phyloP scores from a whole-genome alignment of 306 rosid genomes.

The Malus sieversii region DNA sequence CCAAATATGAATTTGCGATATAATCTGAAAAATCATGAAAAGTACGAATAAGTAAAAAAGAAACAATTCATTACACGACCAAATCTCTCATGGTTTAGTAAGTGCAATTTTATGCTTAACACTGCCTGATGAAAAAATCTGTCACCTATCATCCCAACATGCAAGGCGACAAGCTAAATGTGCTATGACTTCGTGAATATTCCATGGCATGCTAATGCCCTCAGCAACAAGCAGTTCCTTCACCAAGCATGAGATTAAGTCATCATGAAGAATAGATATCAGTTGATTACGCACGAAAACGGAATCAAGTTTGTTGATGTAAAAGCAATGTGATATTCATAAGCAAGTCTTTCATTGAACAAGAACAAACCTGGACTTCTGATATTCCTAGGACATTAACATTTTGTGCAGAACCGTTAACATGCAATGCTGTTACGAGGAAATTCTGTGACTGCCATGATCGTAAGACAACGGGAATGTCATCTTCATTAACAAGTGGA shows the following conservation, averaged over 20 bases:
- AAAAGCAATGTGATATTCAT: no score
- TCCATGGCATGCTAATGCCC: slow-evolving; percentile 38
- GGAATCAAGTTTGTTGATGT: background rate
- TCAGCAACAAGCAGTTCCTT: slow-evolving; percentile 55
- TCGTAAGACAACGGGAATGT: slow-evolving; percentile 61
- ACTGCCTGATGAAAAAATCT: background rate
- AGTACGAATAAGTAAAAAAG: background rate
- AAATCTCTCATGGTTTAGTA: background rate
- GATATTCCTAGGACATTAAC: slow-evolving; percentile 52
- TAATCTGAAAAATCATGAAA: slow-evolving; percentile 4
- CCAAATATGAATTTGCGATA: slow-evolving; percentile 18
- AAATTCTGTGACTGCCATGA: slow-evolving; percentile 71
- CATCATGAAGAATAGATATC: background rate
- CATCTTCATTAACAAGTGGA: slow-evolving; percentile 59
- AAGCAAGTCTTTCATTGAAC: background rate
- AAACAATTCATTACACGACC: background rate
- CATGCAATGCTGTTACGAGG: slow-evolving; percentile 55
- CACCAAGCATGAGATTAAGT: background rate
- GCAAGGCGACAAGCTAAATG: slow-evolving; percentile 56
- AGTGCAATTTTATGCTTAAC: background rate
- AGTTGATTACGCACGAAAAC: background rate
- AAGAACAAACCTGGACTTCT: slow-evolving; percentile 61
- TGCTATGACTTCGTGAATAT: slow-evolving; percentile 47
- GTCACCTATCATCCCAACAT: slow-evolving; percentile 64
- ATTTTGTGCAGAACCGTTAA: slow-evolving; percentile 43